Evolutionary conservation across 345 rosid genomes (phyloP).

Genomic region (Euclidium syriacum): DNA sequence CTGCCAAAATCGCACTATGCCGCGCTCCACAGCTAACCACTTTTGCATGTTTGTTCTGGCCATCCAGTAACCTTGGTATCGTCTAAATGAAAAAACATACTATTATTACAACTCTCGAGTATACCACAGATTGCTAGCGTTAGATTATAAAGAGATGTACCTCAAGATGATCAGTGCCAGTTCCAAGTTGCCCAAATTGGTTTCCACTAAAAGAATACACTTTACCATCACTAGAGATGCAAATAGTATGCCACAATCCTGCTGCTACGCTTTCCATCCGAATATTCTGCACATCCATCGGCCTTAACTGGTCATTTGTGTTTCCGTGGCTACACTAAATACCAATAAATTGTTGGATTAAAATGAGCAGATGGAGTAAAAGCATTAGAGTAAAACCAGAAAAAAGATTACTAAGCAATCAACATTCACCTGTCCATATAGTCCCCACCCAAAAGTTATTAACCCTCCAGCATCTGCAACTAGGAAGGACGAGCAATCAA

Average conservation of each 20-base stretch:
- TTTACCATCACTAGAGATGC: constrained; percentile 53
- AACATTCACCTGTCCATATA: constrained; percentile 67
- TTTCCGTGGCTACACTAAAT: constrained; percentile 79
- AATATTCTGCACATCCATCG: constrained; percentile 44
- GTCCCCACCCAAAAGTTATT: constrained; percentile 89
- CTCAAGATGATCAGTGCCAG: constrained; percentile 73
- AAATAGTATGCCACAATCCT: constrained; percentile 84
- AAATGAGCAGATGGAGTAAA: not conserved
- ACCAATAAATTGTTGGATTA: not conserved
- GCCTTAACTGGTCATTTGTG: constrained; percentile 64
- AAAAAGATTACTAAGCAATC: not conserved
- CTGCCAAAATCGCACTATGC: constrained; percentile 65
- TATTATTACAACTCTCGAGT: not conserved
- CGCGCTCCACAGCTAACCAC: constrained; percentile 77
- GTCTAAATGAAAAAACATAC: constrained; percentile 35
- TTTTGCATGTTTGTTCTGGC: constrained; percentile 45
- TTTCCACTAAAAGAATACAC: constrained; percentile 82
- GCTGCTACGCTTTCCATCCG: constrained; percentile 54
- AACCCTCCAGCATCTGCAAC: constrained; percentile 66
- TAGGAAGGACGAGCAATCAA: constrained; percentile 11
- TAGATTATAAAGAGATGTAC: constrained; percentile 29
- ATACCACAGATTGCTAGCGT: not conserved
- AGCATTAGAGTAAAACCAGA: not conserved
- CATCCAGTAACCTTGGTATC: constrained; percentile 58
- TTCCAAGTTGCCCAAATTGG: constrained; percentile 87